Base-by-base conservation (phyloP, 1,284 basidiomycete species). In the Marasmius tenuissimus region DNA sequence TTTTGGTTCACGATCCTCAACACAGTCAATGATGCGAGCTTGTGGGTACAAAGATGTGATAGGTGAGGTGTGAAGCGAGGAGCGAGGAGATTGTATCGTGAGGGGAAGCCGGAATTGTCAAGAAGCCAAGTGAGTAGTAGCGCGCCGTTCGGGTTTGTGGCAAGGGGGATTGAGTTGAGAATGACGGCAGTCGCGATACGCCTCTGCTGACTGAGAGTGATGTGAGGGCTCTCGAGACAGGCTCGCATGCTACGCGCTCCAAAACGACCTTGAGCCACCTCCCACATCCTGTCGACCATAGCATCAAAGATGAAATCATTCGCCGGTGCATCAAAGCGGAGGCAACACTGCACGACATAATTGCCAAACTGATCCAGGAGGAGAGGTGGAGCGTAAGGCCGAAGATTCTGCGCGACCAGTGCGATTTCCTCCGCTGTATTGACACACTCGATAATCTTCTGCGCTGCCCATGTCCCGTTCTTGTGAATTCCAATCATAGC, bases 401-500 rank as follows among this genome's bases (percentile, higher is more conserved):
- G 82, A 63, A 99, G 76, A 73, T 97, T 92, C 72, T 92, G 87
- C 50, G 91, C 88, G 70, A 99, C 89, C 40, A 98, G 76, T 3
- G 81, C 82, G 60, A 95, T 85, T 74, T 99, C 97, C 64, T 97
- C 95, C 6, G 91, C 88, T n/a, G 85, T 89, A 59, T 88, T 85
- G 49, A 96, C 92, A 67, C 94, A 97, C 77, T 98, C 96, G 67
- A 99, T 98, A 72, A 98, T 97, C 83, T 97, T 97, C 76, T 99
- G 97, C 2, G 96, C 97, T 0, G 97, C 97, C 97, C 97, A 99
- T 0, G 97, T 99, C 45, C 97, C 97, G 70, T 99, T 99, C 81
- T 99, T 99, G 82, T 99, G 97, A 57, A 97, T 96, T 55, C 97
- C 97, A 67, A 98, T 97, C 85, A 94, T 94, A 33, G 97, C 97